Percentiles rank a stretch among this genome's conserved stretches.
phyloP scores from a whole-genome alignment of 257 asterid species.

The Linderniella brevidens region DNA sequence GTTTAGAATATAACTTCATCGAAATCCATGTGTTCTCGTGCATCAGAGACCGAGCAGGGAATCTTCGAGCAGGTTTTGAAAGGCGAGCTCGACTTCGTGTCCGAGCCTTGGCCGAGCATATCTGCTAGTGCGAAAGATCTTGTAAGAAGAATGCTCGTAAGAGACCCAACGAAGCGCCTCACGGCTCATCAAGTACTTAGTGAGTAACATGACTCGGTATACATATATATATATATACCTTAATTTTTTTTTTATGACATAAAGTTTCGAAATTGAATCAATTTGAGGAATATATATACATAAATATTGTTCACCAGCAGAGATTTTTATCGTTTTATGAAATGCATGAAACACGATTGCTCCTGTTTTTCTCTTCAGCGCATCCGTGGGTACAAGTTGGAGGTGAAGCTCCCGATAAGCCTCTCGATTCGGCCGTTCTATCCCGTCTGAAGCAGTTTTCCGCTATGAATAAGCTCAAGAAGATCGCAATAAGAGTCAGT shows the following conservation, averaged over 20 bases:
- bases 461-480: conserved; percentile 57
- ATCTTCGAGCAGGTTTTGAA: conserved; percentile 44
- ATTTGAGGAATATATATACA: too few relatives aligned
- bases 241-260: too few relatives aligned
- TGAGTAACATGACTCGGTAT: conserved; percentile 34
- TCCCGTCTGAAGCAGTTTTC: conserved; percentile 53
- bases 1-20: background rate
- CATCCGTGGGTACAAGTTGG: conserved; percentile 61
- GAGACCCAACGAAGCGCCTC: conserved; percentile 47
- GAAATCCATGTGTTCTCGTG: conserved; percentile 1
- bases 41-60: conserved; percentile 51
- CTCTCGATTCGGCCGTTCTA: conserved; percentile 56
- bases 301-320: too few relatives aligned
- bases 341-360: too few relatives aligned
- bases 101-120: conserved; percentile 68
- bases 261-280: too few relatives aligned
- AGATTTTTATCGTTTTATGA: too few relatives aligned
- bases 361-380: conserved; percentile 19
- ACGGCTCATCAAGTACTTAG: conserved; percentile 73
- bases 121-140: conserved; percentile 69
- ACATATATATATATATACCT: too few relatives aligned
- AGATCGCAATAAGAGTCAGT: conserved; percentile 48
- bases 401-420: conserved; percentile 57
- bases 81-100: conserved; percentile 49
- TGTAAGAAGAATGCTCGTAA: conserved; percentile 41